Evolutionary conservation across 2,329 filamentous ascomycete genomes (phyloP).

Genomic region (Aspergillus terreus): DNA sequence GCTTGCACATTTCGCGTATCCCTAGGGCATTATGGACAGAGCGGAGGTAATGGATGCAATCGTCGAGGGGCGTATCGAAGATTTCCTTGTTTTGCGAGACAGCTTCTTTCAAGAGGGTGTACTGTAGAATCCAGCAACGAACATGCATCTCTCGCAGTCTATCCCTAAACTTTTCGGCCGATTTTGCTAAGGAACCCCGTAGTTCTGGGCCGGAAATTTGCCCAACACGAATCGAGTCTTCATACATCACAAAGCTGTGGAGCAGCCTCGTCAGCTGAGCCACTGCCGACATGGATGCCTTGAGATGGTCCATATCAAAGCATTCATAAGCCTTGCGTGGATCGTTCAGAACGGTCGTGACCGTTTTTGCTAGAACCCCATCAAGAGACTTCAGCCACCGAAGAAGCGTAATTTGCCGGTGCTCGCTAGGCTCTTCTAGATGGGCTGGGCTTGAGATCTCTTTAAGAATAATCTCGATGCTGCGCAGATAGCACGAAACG

Average conservation of each 20-base stretch:
- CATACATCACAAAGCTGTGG: slow-evolving; percentile 74
- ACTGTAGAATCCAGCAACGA: slow-evolving; percentile 82
- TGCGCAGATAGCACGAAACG: slow-evolving; percentile 79
- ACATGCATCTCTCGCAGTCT: slow-evolving; percentile 85
- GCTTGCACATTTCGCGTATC: slow-evolving; percentile 77
- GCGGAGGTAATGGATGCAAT: slow-evolving; percentile 74
- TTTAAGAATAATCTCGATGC: slow-evolving; percentile 75
- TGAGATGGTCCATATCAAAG: slow-evolving; percentile 74
- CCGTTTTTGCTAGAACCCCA: slow-evolving; percentile 66
- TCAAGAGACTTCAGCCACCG: slow-evolving; percentile 76
- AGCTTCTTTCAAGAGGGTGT: slow-evolving; percentile 72
- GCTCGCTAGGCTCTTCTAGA: slow-evolving; percentile 53
- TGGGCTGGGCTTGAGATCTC: slow-evolving; percentile 63
- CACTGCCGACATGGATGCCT: slow-evolving; percentile 67
- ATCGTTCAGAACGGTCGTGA: slow-evolving; percentile 67
- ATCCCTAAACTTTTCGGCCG: slow-evolving; percentile 52
- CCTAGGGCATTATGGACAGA: slow-evolving; percentile 81
- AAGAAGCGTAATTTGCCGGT: slow-evolving; percentile 68
- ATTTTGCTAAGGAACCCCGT: slow-evolving; percentile 45
- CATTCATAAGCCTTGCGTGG: slow-evolving; percentile 69
- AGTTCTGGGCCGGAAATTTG: slow-evolving; percentile 60
- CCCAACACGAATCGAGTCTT: slow-evolving; percentile 80
- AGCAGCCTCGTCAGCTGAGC: slow-evolving; percentile 69
- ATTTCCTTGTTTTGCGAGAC: slow-evolving; percentile 62
- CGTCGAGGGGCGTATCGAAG: slow-evolving; percentile 65